Conservation (phyloP, 1,284 basidiomycete genomes). For the Malassezia furfur region DNA sequence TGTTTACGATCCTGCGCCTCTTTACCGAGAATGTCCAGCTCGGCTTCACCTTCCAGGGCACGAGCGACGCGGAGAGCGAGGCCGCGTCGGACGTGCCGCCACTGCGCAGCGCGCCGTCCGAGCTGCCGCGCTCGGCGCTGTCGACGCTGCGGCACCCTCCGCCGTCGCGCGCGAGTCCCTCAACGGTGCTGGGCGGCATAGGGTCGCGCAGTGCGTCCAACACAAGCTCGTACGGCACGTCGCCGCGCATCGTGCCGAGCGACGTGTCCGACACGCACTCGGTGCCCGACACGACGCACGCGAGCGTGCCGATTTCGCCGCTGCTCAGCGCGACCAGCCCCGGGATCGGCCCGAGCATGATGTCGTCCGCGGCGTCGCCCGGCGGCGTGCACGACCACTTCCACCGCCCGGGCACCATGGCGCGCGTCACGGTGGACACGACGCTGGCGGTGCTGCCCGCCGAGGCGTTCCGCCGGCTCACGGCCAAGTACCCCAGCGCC, state of each 20-base stretch:
- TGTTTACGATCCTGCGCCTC: slow-evolving; percentile 87
- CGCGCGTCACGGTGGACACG: slow-evolving; percentile 81
- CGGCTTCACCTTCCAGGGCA: slow-evolving; percentile 50
- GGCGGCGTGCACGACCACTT: background rate
- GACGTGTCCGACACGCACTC: background rate
- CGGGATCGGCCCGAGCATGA: background rate
- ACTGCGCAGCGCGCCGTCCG: background rate
- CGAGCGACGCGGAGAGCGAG: background rate
- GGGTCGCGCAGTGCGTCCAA: background rate
- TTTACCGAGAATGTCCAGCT: slow-evolving; percentile 96
- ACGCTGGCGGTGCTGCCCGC: slow-evolving; percentile 98
- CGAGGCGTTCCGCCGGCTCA: slow-evolving; percentile 79
- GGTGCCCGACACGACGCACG: background rate
- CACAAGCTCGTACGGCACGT: background rate
- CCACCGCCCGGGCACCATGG: slow-evolving; percentile 53
- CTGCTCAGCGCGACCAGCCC: background rate
- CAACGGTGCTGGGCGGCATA: background rate
- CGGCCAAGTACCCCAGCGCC: slow-evolving; percentile 90
- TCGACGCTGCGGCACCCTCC: background rate
- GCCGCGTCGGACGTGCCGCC: background rate
- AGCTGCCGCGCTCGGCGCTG: slow-evolving; percentile 14
- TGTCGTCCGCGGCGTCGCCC: background rate
- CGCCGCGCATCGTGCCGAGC: background rate
- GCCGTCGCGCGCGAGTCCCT: background rate
- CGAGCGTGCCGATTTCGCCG: background rate